Base-by-base conservation (phyloP, 495 filamentous ascomycete species). In the Penicillium egyptiacum region DNA sequence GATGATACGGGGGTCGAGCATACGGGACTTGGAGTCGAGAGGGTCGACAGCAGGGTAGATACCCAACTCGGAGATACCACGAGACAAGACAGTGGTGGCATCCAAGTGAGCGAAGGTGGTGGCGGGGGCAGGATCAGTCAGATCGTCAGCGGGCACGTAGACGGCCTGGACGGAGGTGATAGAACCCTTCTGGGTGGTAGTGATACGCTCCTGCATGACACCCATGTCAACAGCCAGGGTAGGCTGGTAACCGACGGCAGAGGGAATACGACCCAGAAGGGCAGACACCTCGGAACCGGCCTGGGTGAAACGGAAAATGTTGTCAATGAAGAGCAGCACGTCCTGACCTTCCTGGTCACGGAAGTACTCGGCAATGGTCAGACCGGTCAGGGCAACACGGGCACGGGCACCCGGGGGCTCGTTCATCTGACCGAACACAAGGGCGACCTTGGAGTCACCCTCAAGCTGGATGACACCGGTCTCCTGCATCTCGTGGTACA, bases 401-500 rank as follows among this genome's bases (percentile, higher is more conserved):
- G 94, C 94, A 91, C 94, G 94, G 75, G 94, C 94, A 83, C 94
- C 94, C 58, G 94, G 94, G 75, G 94, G 94, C 81, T 98, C 94
- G 86, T 98, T 98, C 94, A 98, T 98, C 83, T 98, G 94, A 84
- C 94, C 94, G 84, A 98, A 98, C 63, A 98, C 94, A 63, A 98
- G 85, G 61, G 94, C 90, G 81, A 98, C 94, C 88, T 98, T 98
- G 76, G 94, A 98, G 69, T 96, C 92, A 80, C 94, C 94, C 61
- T 98, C 94, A 60, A 98, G 90, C 78, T 98, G 83, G 81, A 98
- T 98, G 86, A 98, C 94, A 81, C 87, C 86, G 71, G 94, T 98
- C 83, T 98, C 92, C 84, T 98, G 94, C 94, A 98, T 98, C 89
- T 98, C 94, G 83, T 98, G 95, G 88, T 98, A 98, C 85, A 98